phyloP scores from a whole-genome alignment of 2,329 filamentous ascomycete species.

The Leptoxyphium fumago region DNA sequence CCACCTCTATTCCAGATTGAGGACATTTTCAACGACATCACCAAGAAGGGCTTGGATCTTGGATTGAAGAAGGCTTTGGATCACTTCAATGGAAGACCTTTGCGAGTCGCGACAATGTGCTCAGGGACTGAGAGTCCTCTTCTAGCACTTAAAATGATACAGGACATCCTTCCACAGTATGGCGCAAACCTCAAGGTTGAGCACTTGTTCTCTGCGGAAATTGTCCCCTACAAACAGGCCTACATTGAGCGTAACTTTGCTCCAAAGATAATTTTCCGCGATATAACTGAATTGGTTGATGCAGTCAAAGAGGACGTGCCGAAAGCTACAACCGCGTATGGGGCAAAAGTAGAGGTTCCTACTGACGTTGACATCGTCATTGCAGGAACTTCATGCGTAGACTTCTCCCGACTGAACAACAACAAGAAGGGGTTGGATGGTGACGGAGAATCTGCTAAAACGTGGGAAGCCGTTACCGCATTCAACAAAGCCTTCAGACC shows the following conservation, averaged over 20 bases:
- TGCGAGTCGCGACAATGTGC: conserved; percentile 56
- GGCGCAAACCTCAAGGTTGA: conserved; percentile 13
- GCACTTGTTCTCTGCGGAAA: conserved; percentile 33
- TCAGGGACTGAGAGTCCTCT: conserved; percentile 66
- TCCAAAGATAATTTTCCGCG: conserved; percentile 28
- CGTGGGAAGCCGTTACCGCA: conserved; percentile 45
- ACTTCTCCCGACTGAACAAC: conserved; percentile 55
- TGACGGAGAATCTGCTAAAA: conserved; percentile 50
- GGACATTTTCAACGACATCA: conserved; percentile 37
- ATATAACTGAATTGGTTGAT: conserved; percentile 26
- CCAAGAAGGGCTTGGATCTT: conserved; percentile 21
- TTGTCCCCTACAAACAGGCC: conserved; percentile 31
- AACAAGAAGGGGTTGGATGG: conserved; percentile 33
- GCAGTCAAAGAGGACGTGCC: conserved; percentile 10
- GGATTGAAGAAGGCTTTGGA: conserved; percentile 22
- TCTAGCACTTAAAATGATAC: conserved; percentile 46
- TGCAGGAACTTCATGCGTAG: conserved; percentile 61
- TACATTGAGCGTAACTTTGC: conserved; percentile 34
- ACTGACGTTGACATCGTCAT: conserved; percentile 48
- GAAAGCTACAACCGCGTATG: conserved; percentile 47
- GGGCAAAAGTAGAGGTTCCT: conserved; percentile 43
- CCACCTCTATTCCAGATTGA: conserved; percentile 33
- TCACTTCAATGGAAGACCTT: conserved; percentile 21
- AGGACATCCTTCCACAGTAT: conserved; percentile 19
- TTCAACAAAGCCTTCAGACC: conserved; percentile 45